phyloP scores from a whole-genome alignment of 2,329 filamentous ascomycete genomes.

The Microdochium paspali region DNA sequence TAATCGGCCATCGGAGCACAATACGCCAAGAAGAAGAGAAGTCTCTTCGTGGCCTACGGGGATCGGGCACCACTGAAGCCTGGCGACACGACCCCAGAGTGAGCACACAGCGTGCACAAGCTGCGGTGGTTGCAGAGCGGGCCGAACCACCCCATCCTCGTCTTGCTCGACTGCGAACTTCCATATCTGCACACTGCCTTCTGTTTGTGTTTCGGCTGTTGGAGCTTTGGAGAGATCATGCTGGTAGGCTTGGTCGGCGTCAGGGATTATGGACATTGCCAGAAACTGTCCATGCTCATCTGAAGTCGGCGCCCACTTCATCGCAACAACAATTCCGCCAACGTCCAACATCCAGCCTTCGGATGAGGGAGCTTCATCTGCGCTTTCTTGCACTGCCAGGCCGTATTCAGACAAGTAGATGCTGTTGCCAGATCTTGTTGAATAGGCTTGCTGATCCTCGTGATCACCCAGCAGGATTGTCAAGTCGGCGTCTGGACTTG shows the following conservation, averaged over 20 bases:
- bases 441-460: constrained; percentile 14
- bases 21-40: constrained; percentile 34
- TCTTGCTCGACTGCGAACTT: constrained; percentile 26
- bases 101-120: constrained; percentile 36
- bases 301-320: constrained; percentile 40
- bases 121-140: constrained; percentile 24
- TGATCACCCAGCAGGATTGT: constrained; percentile 15
- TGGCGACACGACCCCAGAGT: constrained; percentile 38
- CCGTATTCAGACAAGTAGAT: constrained; percentile 15
- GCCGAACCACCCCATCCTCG: constrained; percentile 20
- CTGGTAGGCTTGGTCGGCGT: constrained; percentile 36
- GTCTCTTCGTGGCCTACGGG: constrained; percentile 17
- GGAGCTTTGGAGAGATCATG: constrained; percentile 25
- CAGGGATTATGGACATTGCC: constrained; percentile 40
- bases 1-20: constrained; percentile 41
- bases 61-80: constrained; percentile 44
- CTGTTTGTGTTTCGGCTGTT: constrained; percentile 26
- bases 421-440: constrained; percentile 12
- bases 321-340: constrained; percentile 40
- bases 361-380: constrained; percentile 5
- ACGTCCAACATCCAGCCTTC: constrained; percentile 44
- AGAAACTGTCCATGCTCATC: constrained; percentile 32
- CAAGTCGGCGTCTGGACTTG: constrained; percentile 10
- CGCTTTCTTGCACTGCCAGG: constrained; percentile 9
- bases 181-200: constrained; percentile 44